phyloP scores from a whole-genome alignment of 2,329 filamentous ascomycete genomes.

The Aspergillus thermomutatus region DNA sequence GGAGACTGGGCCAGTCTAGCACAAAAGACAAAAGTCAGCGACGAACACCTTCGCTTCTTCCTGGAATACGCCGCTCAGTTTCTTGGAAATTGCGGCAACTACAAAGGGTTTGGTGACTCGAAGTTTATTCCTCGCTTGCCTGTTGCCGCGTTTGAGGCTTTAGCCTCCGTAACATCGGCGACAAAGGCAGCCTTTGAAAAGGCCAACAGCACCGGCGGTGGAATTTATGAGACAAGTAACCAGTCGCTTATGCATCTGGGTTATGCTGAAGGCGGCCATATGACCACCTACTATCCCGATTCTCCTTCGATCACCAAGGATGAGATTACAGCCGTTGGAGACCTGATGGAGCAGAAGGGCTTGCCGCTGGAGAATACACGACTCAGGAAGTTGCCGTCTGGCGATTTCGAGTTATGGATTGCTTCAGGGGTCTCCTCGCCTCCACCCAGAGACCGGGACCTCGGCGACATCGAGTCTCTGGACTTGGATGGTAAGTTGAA shows the following conservation, averaged over 20 bases:
- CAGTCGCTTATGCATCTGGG: constrained; percentile 70
- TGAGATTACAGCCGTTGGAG: constrained; percentile 70
- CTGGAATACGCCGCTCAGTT: constrained; percentile 76
- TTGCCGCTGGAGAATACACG: constrained; percentile 73
- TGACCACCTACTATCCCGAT: constrained; percentile 80
- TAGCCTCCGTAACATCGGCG: constrained; percentile 59
- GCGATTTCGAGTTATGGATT: constrained; percentile 69
- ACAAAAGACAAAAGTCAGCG: constrained; percentile 60
- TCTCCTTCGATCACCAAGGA: constrained; percentile 69
- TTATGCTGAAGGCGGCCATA: constrained; percentile 69
- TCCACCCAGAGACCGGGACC: constrained; percentile 63
- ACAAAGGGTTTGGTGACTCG: constrained; percentile 81
- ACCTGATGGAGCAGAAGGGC: constrained; percentile 68
- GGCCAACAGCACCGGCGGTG: constrained; percentile 57
- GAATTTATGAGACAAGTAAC: constrained; percentile 66
- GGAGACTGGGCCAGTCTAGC: constrained; percentile 71
- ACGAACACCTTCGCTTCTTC: constrained; percentile 64
- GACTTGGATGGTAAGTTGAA: constrained; percentile 58
- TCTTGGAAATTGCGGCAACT: constrained; percentile 77
- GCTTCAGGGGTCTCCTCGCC: constrained; percentile 63
- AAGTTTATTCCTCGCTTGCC: constrained; percentile 76
- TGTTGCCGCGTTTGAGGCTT: constrained; percentile 60
- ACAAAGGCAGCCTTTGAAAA: constrained; percentile 63
- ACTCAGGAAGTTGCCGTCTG: constrained; percentile 62
- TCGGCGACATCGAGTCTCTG: constrained; percentile 63